Evolutionary conservation across 768 basidiomycete species (phyloP), one percentile per base, ranked within the genome.

Genomic region (Termitomyces titanicus): DNA sequence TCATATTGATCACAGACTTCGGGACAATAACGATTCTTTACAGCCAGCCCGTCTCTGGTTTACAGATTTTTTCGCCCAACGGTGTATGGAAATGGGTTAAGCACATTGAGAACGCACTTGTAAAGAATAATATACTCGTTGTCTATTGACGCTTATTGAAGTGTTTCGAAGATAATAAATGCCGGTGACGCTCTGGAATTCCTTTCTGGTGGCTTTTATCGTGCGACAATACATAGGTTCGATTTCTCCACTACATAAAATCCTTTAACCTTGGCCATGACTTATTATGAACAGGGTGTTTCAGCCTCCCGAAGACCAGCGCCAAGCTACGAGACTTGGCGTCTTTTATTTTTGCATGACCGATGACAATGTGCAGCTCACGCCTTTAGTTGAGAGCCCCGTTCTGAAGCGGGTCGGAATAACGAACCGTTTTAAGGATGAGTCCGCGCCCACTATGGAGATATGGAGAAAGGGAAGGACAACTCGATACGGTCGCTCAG

Each of bases 301-400:
- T 25, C 77, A 78, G 51, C 79, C 78, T 5, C 79, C 79, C 3
- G 58, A 62, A 1, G 76, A 78, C 56, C 79, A 80, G 57, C 71
- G 66, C 3, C 64, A 67, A 15, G 66, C 65, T 42, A 64, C 72
- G 5, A 72, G 79, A 20, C 68, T 81, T 1, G 78, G 79, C 8
- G 69, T 78, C 2, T 84, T 85, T 62, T 85, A 86, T 64, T 86
- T 86, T 58, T 67, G 65, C 42, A 70, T 77, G 72, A 66, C 78
- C 0, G 77, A 85, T 57, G 82, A 85, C 61, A 61, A 74, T 67
- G 33, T 77, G 6, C 62, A 57, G 49, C 59, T 65, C 8, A 55
- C 57, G 3, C 64, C 64, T 13, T 61, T 79, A 1, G 42, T 62
- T 0, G 70, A 77, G 18, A 82, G 81, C 60, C 79, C 80, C 0